These are phyloP conservation scores for Sporothrix schenckii DNA, from an alignment of 2,329 filamentous ascomycete genomes.

Conservation along the genomic window DNA sequence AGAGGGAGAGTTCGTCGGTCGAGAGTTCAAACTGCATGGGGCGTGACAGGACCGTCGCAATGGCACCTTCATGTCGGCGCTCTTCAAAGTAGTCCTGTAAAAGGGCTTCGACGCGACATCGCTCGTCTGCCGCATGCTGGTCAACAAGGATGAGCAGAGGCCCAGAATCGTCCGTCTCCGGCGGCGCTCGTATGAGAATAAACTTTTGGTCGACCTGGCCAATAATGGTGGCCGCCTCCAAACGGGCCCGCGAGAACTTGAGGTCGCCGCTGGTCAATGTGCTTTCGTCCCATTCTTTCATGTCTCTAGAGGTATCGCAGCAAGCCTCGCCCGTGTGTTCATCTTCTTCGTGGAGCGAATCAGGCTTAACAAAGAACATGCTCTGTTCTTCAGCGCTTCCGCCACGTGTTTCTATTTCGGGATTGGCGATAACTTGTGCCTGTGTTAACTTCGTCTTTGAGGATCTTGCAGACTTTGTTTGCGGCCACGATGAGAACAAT, in stretches of 20 bases:
- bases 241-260: conserved; percentile 63
- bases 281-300: conserved; percentile 14
- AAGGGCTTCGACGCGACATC: conserved; percentile 75
- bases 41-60: conserved; percentile 49
- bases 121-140: conserved; percentile 93
- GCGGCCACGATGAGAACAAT: conserved; percentile 31
- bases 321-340: not conserved
- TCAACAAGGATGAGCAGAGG: conserved; percentile 74
- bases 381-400: conserved; percentile 13
- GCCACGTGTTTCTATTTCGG: not conserved
- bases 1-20: conserved; percentile 59
- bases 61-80: conserved; percentile 29
- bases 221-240: conserved; percentile 67
- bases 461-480: conserved; percentile 17
- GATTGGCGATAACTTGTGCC: no score
- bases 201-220: conserved; percentile 90
- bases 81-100: conserved; percentile 57
- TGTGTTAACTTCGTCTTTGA: not conserved
- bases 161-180: conserved; percentile 22
- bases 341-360: not conserved
- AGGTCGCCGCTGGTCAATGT: not conserved
- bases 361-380: not conserved
- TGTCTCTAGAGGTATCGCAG: not conserved
- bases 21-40: conserved; percentile 69
- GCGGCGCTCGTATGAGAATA: conserved; percentile 67